Conservation (phyloP, 208 protist species). For the Leishmania tarentolae region DNA sequence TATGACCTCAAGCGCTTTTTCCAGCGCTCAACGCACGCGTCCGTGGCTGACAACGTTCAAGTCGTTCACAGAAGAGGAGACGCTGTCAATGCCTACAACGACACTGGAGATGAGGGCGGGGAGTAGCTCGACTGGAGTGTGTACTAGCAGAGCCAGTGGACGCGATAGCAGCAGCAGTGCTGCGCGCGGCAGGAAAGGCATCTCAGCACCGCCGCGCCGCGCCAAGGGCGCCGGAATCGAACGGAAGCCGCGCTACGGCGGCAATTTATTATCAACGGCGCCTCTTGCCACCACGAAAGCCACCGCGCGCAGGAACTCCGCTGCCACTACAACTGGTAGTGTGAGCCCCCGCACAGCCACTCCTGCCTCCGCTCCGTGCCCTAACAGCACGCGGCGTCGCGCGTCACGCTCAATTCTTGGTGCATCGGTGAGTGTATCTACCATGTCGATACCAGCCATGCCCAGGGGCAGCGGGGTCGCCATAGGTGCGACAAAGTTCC, state of each 20-base stretch:
- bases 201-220: conserved; percentile 2
- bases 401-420: conserved; percentile 19
- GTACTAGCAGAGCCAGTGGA: not conserved
- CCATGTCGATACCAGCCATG: conserved; percentile 20
- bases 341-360: not conserved
- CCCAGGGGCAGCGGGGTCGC: not conserved
- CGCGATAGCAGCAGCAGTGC: not conserved
- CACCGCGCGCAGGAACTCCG: conserved; percentile 18
- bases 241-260: conserved; percentile 1
- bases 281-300: conserved; percentile 3
- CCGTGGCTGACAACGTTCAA: conserved; percentile 27
- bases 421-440: conserved; percentile 26
- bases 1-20: not conserved
- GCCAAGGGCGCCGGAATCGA: conserved; percentile 2
- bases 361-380: not conserved
- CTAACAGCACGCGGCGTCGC: conserved; percentile 7
- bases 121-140: not conserved
- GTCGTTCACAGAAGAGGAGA: conserved; percentile 21
- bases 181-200: not conserved
- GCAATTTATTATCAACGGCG: conserved; percentile 12
- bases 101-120: conserved; percentile 10
- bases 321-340: not conserved
- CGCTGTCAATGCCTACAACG: conserved; percentile 10
- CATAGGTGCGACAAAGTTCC: not conserved
- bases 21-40: conserved; percentile 10